These are phyloP conservation scores for Cenococcum geophilum DNA, from an alignment of 495 filamentous ascomycete genomes.

Conservation along the genomic window DNA sequence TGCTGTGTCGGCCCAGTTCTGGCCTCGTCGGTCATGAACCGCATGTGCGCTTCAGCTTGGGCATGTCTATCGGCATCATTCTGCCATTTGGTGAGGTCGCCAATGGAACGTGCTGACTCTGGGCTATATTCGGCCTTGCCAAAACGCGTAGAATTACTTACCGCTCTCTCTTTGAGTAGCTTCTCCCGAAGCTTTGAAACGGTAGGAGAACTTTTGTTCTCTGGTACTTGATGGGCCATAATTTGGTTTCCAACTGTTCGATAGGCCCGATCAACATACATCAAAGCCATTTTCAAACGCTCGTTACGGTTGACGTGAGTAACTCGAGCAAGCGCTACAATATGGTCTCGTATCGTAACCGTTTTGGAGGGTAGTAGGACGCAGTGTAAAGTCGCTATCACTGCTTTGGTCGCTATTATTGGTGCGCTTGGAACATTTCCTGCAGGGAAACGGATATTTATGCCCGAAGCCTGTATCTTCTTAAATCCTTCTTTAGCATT, in stretches of 20 bases:
- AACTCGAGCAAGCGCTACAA: neutral
- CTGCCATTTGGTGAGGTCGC: too few relatives aligned
- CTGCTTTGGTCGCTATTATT: neutral
- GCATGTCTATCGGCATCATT: too few relatives aligned
- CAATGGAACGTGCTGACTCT: too few relatives aligned
- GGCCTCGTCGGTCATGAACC: too few relatives aligned
- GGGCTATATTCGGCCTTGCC: too few relatives aligned
- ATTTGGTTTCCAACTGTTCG: neutral
- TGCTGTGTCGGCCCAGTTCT: too few relatives aligned
- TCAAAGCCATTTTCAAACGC: neutral
- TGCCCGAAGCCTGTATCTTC: neutral
- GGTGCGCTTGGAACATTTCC: neutral
- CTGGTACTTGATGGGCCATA: too few relatives aligned
- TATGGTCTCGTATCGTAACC: neutral
- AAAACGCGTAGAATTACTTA: too few relatives aligned
- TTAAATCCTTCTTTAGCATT: slow-evolving; percentile 12
- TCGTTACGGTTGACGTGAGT: neutral
- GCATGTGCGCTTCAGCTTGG: too few relatives aligned
- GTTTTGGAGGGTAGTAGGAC: neutral
- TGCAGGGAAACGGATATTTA: neutral
- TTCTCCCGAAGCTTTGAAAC: too few relatives aligned
- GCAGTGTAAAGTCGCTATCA: neutral
- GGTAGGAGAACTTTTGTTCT: too few relatives aligned
- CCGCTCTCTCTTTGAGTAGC: too few relatives aligned
- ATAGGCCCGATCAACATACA: slow-evolving; percentile 17